Evolutionary conservation across 257 asterid genomes (phyloP).

Genomic region (Nicotiana tabacum): DNA sequence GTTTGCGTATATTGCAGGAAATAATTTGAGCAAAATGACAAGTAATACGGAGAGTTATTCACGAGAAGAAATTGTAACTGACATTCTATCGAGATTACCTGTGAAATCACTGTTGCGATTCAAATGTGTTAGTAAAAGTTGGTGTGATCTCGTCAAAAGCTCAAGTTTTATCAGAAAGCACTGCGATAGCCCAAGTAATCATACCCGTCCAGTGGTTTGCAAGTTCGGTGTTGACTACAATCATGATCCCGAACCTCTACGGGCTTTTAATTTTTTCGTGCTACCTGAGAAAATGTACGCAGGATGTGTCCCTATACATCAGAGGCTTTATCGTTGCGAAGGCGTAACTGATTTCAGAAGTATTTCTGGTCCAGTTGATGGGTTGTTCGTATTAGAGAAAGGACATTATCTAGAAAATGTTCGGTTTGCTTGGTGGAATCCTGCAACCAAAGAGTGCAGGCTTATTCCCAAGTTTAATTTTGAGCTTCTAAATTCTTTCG

Average conservation of each 20-base stretch:
- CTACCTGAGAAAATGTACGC: not conserved
- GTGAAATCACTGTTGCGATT: conserved; percentile 3
- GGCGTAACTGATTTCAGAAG: not conserved
- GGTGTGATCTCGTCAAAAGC: not conserved
- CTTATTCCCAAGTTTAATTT: not conserved
- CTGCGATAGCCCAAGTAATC: not conserved
- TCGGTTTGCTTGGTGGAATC: not conserved
- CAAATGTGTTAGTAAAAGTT: not conserved
- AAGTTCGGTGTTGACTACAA: conserved; percentile 1
- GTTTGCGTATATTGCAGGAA: not conserved
- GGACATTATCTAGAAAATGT: not conserved
- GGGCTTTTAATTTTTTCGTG: not conserved
- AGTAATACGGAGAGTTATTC: not conserved
- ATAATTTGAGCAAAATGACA: not conserved
- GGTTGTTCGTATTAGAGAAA: not conserved
- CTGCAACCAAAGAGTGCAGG: not conserved
- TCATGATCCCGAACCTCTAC: not conserved
- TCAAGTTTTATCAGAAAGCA: not conserved
- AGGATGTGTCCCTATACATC: not conserved
- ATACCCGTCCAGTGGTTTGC: not conserved
- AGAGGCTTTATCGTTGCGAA: not conserved
- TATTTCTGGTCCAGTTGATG: not conserved
- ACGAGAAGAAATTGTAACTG: not conserved
- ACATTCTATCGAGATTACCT: not conserved
- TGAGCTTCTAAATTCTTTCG: not conserved